Evolutionary conservation across 1,139 yeast genomes (phyloP).

Genomic region (Nakaseomyces kungkrabaensis): DNA sequence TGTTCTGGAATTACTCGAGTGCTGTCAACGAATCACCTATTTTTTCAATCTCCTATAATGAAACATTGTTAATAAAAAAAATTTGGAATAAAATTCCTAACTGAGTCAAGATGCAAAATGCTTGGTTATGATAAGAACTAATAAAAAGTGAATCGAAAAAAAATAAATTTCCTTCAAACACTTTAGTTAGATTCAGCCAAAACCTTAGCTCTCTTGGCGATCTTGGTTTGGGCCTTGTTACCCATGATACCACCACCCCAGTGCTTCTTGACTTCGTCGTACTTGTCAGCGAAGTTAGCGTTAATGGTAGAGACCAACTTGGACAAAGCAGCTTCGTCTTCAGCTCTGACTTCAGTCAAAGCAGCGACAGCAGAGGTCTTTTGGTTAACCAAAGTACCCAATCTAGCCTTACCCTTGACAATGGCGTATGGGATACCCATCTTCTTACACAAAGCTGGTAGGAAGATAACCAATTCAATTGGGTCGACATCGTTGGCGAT

Average conservation of each 20-base stretch:
- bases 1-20: slow-evolving; percentile 1
- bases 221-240: slow-evolving; percentile 77
- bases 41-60: slow-evolving; percentile 3
- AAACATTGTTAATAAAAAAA: not conserved
- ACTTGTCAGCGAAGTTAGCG: slow-evolving; percentile 85
- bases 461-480: slow-evolving; percentile 89
- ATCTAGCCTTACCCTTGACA: slow-evolving; percentile 97
- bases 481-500: slow-evolving; percentile 99
- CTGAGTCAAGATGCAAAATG: not conserved
- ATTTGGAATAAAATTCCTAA: not conserved
- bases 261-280: slow-evolving; percentile 93
- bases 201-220: slow-evolving; percentile 45
- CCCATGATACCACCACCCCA: slow-evolving; percentile 99
- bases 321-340: slow-evolving; percentile 90
- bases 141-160: not conserved
- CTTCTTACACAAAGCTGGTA: slow-evolving; percentile 98
- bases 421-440: slow-evolving; percentile 99
- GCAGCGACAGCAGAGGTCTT: slow-evolving; percentile 97
- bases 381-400: slow-evolving; percentile 93
- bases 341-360: slow-evolving; percentile 84
- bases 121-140: not conserved
- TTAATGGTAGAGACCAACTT: slow-evolving; percentile 85
- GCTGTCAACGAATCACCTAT: slow-evolving; percentile 4
- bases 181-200: slow-evolving; percentile 28
- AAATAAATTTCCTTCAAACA: not conserved